Base-by-base conservation (phyloP, 176 grass and related monocot genomes). In the Puccinellia tenuiflora region DNA sequence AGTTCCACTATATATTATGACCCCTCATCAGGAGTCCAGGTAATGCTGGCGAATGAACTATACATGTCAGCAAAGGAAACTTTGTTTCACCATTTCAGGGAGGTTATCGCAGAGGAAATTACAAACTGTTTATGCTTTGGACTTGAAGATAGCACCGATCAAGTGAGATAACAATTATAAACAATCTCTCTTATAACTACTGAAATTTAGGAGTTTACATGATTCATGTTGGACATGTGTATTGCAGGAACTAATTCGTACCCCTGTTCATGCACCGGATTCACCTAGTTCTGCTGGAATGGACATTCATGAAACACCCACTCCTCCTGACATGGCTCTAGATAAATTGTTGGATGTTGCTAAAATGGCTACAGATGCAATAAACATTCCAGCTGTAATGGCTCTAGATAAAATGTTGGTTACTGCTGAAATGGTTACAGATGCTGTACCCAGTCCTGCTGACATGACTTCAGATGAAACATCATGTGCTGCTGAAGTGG, bases 71-170 rank as follows among this genome's bases (percentile, higher is more conserved):
- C 90, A 46, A 98, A 98, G 85, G 64, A 86, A 75, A 81, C 77
- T 76, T 48, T 98, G 82, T 94, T 94, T 91, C 61, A 77, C 24
- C 86, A 91, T 84, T 98, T 95, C 75, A 81, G 88, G 87, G 75
- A 83, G 73, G 79, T 90, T 62, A 92, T 98, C 79, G 86, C 86
- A 82, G 86, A 95, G 37, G 92, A 95, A 79, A 81, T 98, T 64
- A 86, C 88, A 63, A 88, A 86, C 56, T 85, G 90, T 62, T 84
- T 98, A 75, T 91, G 86, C 69, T 83, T 53, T 80, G 74, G 75
- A 26, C 78, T 82, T 7, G 82, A 88, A 84, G 76, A 67, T 33
- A 31, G 7, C 63, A 52, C 72, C 67, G 82, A 83, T 52, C 57
- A 87, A 77, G 88, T 94, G 73, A 94, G 84, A 80, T 85, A 76